Evolutionary conservation across 768 basidiomycete species (phyloP), one percentile per base, ranked within the genome.

Genomic region (Tricholoma hemisulphureum): DNA sequence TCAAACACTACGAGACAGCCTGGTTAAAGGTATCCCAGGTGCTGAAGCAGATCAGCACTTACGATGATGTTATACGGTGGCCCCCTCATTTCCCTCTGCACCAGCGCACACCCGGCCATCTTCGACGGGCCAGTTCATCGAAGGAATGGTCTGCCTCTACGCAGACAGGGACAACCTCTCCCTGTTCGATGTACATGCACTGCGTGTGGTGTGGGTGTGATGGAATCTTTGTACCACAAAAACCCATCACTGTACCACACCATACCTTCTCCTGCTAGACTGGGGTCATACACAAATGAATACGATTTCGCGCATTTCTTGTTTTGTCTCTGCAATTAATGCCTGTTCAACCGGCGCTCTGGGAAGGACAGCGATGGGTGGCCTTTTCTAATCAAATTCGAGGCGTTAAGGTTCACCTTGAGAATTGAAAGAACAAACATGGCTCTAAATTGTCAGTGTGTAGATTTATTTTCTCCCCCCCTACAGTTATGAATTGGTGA

Each of bases 171-270:
- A 93, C 73, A 20, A 88, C 78, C 62, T 91, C 91, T 37, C 85
- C 83, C 56, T 83, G 78, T 69, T 92, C 90, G 59, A 93, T 86
- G 69, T 91, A 94, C 85, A 92, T 89, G 5, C 91, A 81, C 26
- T 85, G 84, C 4, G 80, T n/a, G n/a, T n/a, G 50, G 32, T 28
- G 4, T 7, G n/a, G 9, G 28, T 2, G 2, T 26, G 55, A 16
- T 66, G 77, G 59, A 52, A 95, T 95, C 84, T 80, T 91, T 93
- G 69, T 98, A 95, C 89, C 95, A 98, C 66, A 96, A 76, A 67
- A 87, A 87, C 0, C 96, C 96, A 71, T 99, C 96, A 0, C 96
- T 95, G 65, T 95, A 97, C 32, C 94, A 81, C 4, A 99, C 87
- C 61, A 90, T 95, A 1, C 96, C 96, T 67, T 98, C 95, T 1